Conservation (phyloP, 2,329 filamentous ascomycete genomes). For the Dendryphion nanum region DNA sequence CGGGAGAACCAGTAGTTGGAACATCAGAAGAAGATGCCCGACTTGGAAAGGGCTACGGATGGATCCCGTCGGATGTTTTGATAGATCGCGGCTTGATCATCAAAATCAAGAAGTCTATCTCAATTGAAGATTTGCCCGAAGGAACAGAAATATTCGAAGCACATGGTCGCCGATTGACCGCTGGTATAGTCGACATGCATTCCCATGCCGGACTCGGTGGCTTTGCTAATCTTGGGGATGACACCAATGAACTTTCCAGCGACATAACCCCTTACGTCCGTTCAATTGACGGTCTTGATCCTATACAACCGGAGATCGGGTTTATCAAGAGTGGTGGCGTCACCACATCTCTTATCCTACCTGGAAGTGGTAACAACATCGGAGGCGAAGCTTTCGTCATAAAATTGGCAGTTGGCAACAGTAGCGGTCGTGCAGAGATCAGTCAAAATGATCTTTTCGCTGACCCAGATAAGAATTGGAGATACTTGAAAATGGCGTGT, state of each 20-base stretch:
- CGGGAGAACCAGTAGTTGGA: conserved; percentile 58
- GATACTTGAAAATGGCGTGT: conserved; percentile 77
- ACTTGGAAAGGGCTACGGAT: conserved; percentile 59
- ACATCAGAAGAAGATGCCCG: conserved; percentile 55
- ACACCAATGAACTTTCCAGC: conserved; percentile 62
- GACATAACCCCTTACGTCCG: conserved; percentile 68
- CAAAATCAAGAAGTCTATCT: conserved; percentile 50
- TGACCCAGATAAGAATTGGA: conserved; percentile 63
- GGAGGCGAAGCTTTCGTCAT: conserved; percentile 69
- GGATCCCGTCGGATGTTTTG: conserved; percentile 61
- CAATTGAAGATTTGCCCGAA: conserved; percentile 43
- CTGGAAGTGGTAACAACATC: conserved; percentile 71
- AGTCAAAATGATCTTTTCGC: conserved; percentile 64
- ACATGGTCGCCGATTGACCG: conserved; percentile 60
- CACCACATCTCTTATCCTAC: conserved; percentile 65
- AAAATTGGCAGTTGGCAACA: conserved; percentile 63
- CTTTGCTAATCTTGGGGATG: conserved; percentile 57
- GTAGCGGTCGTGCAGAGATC: conserved; percentile 61
- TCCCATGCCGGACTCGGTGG: conserved; percentile 55
- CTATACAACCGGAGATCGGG: conserved; percentile 63
- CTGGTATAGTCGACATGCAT: conserved; percentile 71
- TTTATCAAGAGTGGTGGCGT: conserved; percentile 73
- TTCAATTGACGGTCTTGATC: conserved; percentile 64
- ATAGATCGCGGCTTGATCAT: conserved; percentile 62
- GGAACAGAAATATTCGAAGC: conserved; percentile 57